Evolutionary conservation across 768 basidiomycete species (phyloP).

Genomic region (Podaxis sp.): DNA sequence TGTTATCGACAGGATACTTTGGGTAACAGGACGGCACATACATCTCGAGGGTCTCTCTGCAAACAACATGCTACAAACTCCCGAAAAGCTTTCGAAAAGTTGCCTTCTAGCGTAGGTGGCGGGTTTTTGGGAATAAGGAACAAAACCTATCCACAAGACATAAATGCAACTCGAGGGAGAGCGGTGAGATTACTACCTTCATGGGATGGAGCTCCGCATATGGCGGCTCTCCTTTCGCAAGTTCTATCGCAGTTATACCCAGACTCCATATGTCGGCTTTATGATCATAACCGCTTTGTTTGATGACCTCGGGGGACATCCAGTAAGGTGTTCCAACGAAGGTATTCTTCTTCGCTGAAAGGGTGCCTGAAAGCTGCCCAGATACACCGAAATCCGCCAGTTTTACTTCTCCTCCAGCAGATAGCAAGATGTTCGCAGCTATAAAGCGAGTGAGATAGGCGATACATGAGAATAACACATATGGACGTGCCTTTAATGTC

Average conservation of each 20-base stretch:
- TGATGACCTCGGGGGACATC: conserved; percentile 99
- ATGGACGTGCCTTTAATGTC: conserved; percentile 87
- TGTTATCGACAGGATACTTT: conserved; percentile 17
- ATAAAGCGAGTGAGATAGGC: conserved; percentile 4
- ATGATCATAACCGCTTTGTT: conserved; percentile 98
- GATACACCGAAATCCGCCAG: conserved; percentile 99
- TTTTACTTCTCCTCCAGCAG: conserved; percentile 93
- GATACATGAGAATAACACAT: not conserved
- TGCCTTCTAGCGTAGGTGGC: conserved; percentile 86
- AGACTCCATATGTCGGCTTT: conserved; percentile 99
- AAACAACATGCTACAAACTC: conserved; percentile 94
- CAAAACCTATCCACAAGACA: conserved; percentile 62
- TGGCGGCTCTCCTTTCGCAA: conserved; percentile 97
- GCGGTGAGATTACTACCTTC: conserved; percentile 62
- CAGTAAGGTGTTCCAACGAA: conserved; percentile 98
- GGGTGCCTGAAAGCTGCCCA: conserved; percentile 90
- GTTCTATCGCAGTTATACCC: conserved; percentile 95
- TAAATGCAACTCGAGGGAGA: conserved; percentile 18
- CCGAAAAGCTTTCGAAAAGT: conserved; percentile 89
- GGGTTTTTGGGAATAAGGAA: conserved; percentile 99
- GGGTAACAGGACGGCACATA: conserved; percentile 35
- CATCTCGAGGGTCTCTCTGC: conserved; percentile 91
- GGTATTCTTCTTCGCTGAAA: conserved; percentile 96
- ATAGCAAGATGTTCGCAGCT: conserved; percentile 95
- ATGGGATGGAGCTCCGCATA: conserved; percentile 99